Evolutionary conservation across 495 filamentous ascomycete genomes (phyloP).

Genomic region (Astrothelium subdiscretum): DNA sequence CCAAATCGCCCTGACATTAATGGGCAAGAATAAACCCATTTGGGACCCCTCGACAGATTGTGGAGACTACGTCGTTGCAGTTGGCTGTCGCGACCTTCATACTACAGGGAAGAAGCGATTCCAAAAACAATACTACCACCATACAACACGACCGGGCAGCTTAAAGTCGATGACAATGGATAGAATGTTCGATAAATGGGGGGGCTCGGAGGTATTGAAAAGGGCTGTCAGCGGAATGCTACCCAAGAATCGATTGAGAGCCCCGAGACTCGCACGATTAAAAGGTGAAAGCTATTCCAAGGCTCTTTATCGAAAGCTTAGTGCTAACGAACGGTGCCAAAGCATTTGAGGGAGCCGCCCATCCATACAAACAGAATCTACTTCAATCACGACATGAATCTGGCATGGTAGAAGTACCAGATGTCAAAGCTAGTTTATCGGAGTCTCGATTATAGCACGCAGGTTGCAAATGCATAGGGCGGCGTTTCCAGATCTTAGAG

Average conservation of each 20-base stretch:
- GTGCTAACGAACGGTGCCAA: constrained; percentile 12
- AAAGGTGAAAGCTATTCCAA: constrained; percentile 49
- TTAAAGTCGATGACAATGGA: constrained; percentile 89
- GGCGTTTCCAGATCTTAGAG: not conserved
- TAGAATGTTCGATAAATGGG: constrained; percentile 82
- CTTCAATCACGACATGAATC: constrained; percentile 43
- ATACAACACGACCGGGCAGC: constrained; percentile 80
- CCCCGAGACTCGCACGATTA: constrained; percentile 72
- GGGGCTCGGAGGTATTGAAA: constrained; percentile 84
- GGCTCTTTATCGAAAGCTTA: not conserved
- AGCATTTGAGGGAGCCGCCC: constrained; percentile 82
- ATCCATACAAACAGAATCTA: constrained; percentile 87
- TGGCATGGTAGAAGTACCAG: constrained; percentile 28
- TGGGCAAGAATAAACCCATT: constrained; percentile 99
- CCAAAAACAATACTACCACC: constrained; percentile 91
- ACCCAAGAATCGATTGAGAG: constrained; percentile 88
- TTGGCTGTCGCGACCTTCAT: constrained; percentile 73
- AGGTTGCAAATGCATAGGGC: not conserved
- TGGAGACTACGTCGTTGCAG: constrained; percentile 96
- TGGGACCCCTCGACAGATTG: constrained; percentile 91
- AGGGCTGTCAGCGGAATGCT: constrained; percentile 93
- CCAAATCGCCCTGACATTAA: constrained; percentile 79
- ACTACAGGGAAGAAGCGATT: constrained; percentile 83
- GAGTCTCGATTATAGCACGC: not conserved
- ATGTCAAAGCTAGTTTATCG: constrained; percentile 24